Evolutionary conservation across 1,139 yeast species (phyloP).

Genomic region (Candida sp.): DNA sequence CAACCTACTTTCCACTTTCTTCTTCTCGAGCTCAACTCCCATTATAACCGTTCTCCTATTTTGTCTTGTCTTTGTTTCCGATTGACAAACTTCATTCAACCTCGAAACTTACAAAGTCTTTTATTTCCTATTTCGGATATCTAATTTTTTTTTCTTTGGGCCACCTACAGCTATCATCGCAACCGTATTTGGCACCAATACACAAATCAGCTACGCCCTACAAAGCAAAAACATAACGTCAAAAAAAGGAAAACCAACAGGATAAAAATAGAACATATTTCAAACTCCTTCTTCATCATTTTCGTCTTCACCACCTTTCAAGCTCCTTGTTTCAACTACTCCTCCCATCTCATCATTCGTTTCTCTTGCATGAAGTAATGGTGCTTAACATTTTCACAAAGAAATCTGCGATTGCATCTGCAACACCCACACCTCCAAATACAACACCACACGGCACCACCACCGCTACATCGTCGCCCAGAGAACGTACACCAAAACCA

Average conservation of each 20-base stretch:
- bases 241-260: neutral
- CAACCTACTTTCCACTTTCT: no score
- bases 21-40: neutral
- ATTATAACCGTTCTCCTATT: neutral
- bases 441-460: neutral
- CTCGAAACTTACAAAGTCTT: neutral
- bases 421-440: neutral
- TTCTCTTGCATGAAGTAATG: conserved; percentile 1
- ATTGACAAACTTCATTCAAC: neutral
- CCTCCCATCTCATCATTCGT: neutral
- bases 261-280: neutral
- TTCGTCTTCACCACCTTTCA: no score
- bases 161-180: neutral
- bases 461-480: neutral
- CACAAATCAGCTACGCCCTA: no score
- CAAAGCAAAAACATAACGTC: neutral
- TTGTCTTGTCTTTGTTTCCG: neutral
- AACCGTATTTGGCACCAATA: neutral
- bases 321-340: no score
- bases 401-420: neutral
- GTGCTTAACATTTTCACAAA: conserved; percentile 9
- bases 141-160: neutral
- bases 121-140: neutral
- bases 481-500: conserved; percentile 1
- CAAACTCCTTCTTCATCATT: neutral